A percentile compares a stretch with the other conserved stretches of the same genome.
phyloP scores from a whole-genome alignment of 2,329 filamentous ascomycete genomes.

The Pseudocercospora vitis region DNA sequence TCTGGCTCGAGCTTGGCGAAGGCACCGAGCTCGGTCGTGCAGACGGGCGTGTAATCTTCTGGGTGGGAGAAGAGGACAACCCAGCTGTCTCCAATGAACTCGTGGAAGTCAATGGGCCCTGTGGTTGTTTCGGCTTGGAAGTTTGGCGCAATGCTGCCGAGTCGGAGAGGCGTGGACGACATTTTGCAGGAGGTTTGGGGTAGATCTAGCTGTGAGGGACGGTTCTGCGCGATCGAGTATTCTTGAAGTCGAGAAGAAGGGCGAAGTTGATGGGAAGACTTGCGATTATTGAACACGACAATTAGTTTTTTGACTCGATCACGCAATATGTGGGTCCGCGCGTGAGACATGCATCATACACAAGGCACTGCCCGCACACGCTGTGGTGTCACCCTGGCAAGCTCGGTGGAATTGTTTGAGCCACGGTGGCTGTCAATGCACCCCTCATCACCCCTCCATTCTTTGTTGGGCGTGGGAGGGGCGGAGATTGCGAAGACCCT shows the following conservation, averaged over 20 bases:
- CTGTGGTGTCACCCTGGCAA: too few relatives aligned
- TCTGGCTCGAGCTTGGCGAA: conserved; percentile 65
- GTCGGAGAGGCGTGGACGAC: conserved; percentile 52
- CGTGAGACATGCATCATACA: too few relatives aligned
- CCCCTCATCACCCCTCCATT: conserved; percentile 3
- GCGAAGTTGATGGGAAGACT: neutral
- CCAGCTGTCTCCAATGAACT: conserved; percentile 70
- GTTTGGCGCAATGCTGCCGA: conserved; percentile 67
- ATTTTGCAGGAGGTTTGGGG: conserved; percentile 1
- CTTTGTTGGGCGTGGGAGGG: neutral
- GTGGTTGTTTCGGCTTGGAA: conserved; percentile 68
- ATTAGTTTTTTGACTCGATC: neutral
- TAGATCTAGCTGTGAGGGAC: neutral
- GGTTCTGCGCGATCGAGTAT: too few relatives aligned
- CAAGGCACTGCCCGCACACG: too few relatives aligned
- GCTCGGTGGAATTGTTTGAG: too few relatives aligned
- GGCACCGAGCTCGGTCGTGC: conserved; percentile 64
- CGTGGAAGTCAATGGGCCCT: conserved; percentile 68
- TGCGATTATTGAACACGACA: neutral
- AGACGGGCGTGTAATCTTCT: conserved; percentile 60
- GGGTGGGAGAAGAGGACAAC: conserved; percentile 71
- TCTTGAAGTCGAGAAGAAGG: neutral
- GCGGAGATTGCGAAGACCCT: neutral
- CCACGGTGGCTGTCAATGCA: too few relatives aligned
- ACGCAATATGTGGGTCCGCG: neutral